Conservation (phyloP, 2,329 filamentous ascomycete species). For the Talaromyces rugulosus region DNA sequence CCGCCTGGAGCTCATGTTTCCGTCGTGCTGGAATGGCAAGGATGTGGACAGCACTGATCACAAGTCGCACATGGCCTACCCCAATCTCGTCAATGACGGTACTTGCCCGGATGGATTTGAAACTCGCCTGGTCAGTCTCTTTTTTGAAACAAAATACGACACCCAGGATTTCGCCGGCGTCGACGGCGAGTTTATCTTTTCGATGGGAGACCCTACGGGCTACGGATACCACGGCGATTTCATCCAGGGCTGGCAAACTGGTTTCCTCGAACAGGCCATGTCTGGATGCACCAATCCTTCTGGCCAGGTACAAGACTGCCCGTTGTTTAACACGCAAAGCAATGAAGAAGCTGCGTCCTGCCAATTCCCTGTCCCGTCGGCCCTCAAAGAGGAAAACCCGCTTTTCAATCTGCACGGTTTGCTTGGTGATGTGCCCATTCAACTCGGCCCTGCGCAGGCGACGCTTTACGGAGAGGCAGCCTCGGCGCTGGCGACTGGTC, state of each 20-base stretch:
- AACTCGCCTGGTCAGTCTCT: conserved; percentile 66
- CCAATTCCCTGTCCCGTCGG: conserved; percentile 55
- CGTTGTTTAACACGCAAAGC: conserved; percentile 66
- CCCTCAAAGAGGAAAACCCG: conserved; percentile 58
- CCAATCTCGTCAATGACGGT: conserved; percentile 70
- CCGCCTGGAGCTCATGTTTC: conserved; percentile 81
- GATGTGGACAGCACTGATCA: conserved; percentile 53
- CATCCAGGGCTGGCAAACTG: conserved; percentile 69
- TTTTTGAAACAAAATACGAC: conserved; percentile 83
- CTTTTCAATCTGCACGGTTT: conserved; percentile 54
- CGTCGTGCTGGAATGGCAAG: conserved; percentile 81
- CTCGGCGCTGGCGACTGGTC: neutral
- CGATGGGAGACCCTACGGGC: conserved; percentile 74
- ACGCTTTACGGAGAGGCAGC: conserved; percentile 9
- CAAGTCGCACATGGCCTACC: conserved; percentile 70
- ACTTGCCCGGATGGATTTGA: conserved; percentile 67
- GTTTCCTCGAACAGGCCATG: conserved; percentile 67
- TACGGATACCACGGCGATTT: conserved; percentile 77
- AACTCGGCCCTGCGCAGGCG: conserved; percentile 41
- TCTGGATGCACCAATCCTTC: conserved; percentile 68
- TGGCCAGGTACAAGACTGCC: conserved; percentile 69
- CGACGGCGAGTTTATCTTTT: conserved; percentile 66
- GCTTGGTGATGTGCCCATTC: conserved; percentile 59
- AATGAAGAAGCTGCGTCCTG: conserved; percentile 56
- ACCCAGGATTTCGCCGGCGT: conserved; percentile 61